Evolutionary conservation across 2,329 filamentous ascomycete genomes (phyloP), one percentile per base, ranked within the genome.

Genomic region (Botrytis pseudocinerea): DNA sequence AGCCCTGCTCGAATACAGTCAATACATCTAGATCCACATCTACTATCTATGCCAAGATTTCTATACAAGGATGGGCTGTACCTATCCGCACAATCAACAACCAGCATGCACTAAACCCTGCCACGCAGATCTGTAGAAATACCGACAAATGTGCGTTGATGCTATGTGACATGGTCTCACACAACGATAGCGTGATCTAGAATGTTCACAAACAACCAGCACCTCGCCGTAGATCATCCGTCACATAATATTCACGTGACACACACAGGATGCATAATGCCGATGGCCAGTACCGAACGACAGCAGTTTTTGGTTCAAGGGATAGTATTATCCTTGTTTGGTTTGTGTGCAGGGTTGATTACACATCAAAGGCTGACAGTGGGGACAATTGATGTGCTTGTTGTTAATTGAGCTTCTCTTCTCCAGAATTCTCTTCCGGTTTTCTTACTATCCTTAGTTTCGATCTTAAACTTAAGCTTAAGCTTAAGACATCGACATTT

Each of bases 11-110:
- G 18, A 6, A 46, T 32, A 46, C n/a, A 46, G 20, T 25, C 62
- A 28, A 64, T 32, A 64, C n/a, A 22, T 64, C 40, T 46, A 46
- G 18, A 48, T 32, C 44, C 63, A 65, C 44, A 35, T 48, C 28
- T 51, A 48, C 32, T 51, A 66, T 66, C 63, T 48, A 51, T 66
- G 63, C 32, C 32, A 51, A 51, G 63, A 38, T 38, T 12, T 65
- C 20, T 4, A 48, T 65, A 46, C 42, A 48, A 12, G 42, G 42
- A 14, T 48, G 3, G 14, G 28, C 6, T 44, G 20, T 14, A 25
- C 10, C 25, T 51, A 12, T 25, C 44, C 25, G 38, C 44, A 22
- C 28, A 44, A 63, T 28, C 38, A 63, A 9, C 38, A 66, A 32
- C 22, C 44, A 64, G 25, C n/a, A 64, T 46, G 62, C 25, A 64